Percentiles rank a stretch among this genome's conserved stretches.
phyloP scores from a whole-genome alignment of 164 flowering plant species.

The Aristolochia contorta region DNA sequence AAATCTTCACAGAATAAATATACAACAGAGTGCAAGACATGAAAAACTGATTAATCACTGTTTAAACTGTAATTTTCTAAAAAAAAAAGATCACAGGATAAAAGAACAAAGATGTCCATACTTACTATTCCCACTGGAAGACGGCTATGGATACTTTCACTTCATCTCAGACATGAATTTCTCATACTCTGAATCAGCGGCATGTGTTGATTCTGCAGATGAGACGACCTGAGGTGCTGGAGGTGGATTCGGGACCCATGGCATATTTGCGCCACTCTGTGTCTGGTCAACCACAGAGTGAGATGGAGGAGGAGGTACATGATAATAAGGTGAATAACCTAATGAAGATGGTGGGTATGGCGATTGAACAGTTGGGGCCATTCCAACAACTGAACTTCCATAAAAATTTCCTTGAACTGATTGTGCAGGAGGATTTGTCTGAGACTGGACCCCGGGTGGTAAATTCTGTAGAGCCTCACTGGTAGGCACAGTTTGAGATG shows the following conservation, averaged over 20 bases:
- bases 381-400: conserved; percentile 30
- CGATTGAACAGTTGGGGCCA: conserved; percentile 43
- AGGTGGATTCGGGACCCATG: conserved; percentile 71
- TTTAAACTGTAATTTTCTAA: background rate
- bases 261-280: conserved; percentile 40
- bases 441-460: conserved; percentile 62
- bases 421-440: conserved; percentile 22
- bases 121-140: conserved; percentile 17
- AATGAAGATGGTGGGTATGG: conserved; percentile 43
- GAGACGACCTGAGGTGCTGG: conserved; percentile 39
- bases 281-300: conserved; percentile 30
- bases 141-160: conserved; percentile 18
- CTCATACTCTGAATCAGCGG: conserved; percentile 74
- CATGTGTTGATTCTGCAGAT: conserved; percentile 44
- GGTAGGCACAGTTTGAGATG: conserved; percentile 38
- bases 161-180: conserved; percentile 93
- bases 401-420: conserved; percentile 28
- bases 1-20: background rate
- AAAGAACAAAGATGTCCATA: background rate
- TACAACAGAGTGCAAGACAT: background rate
- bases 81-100: background rate
- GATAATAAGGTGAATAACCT: conserved; percentile 57
- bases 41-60: background rate
- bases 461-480: conserved; percentile 45
- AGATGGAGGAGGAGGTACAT: conserved; percentile 38